Conservation (phyloP, 768 basidiomycete genomes). For the Dacryopinax primogenitus region DNA sequence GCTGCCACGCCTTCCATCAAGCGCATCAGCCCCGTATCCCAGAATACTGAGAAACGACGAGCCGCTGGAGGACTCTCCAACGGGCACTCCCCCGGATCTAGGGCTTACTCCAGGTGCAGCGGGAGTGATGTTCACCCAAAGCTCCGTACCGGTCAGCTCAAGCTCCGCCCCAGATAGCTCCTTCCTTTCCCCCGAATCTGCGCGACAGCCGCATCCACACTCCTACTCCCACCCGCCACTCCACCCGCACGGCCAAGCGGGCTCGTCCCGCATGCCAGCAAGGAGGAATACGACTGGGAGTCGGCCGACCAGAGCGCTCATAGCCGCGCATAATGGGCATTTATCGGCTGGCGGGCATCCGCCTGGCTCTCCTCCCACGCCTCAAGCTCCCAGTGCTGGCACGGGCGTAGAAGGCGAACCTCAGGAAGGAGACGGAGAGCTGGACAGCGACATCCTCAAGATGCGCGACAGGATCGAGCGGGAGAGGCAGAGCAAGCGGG, state of each 20-base stretch:
- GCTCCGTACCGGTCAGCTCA: background rate
- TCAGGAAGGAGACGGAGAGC: constrained; percentile 36
- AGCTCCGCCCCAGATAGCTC: background rate
- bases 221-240: background rate
- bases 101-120: too few species aligned
- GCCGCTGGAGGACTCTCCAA: background rate
- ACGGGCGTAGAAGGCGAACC: constrained; percentile 25
- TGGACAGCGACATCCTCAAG: constrained; percentile 72
- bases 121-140: background rate
- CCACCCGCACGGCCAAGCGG: background rate
- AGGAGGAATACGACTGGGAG: constrained; percentile 62
- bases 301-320: background rate
- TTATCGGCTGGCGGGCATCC: constrained; percentile 20
- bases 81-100: too few species aligned
- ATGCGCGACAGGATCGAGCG: constrained; percentile 77
- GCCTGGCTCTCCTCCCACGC: constrained; percentile 23
- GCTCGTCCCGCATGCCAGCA: constrained; percentile 31
- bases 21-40: background rate
- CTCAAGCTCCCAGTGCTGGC: constrained; percentile 19
- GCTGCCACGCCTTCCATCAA: too few species aligned
- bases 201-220: background rate
- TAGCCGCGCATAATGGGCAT: constrained; percentile 20
- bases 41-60: background rate
- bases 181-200: background rate
- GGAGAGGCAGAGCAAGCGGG: constrained; percentile 62